These are phyloP conservation scores for Pterocarpus santalinus DNA, from an alignment of 306 rosid genomes.

Conservation along the genomic window DNA sequence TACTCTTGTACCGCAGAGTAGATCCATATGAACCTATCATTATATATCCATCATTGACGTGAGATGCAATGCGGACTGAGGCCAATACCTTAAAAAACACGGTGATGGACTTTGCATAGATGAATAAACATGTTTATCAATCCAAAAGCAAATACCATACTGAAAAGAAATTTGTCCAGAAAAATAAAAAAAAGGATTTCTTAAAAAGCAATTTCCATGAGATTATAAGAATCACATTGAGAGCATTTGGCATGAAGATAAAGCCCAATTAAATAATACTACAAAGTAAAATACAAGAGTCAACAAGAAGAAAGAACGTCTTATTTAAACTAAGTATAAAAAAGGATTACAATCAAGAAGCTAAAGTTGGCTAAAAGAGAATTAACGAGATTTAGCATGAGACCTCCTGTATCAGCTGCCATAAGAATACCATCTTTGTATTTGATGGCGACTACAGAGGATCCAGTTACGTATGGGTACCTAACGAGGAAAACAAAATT, in stretches of 20 bases:
- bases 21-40: slow-evolving; percentile 93
- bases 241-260: background rate
- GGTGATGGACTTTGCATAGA: slow-evolving; percentile 19
- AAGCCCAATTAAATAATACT: background rate
- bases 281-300: slow-evolving; percentile 1
- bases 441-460: slow-evolving; percentile 91
- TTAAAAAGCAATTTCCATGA: background rate
- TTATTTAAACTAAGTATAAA: background rate
- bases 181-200: background rate
- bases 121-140: slow-evolving; percentile 29
- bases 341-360: slow-evolving; percentile 5
- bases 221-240: background rate
- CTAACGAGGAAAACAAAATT: slow-evolving; percentile 45
- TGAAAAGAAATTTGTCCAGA: background rate
- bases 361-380: background rate
- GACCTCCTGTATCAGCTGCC: slow-evolving; percentile 98
- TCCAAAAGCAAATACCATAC: background rate
- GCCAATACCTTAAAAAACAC: slow-evolving; percentile 6
- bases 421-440: slow-evolving; percentile 95
- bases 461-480: slow-evolving; percentile 93
- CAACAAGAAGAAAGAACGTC: background rate
- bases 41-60: slow-evolving; percentile 31
- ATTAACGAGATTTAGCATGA: slow-evolving; percentile 31
- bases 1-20: slow-evolving; percentile 90
- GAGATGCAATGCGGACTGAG: background rate